These are phyloP conservation scores for Fusarium pseudoanthophilum DNA, from an alignment of 2,329 filamentous ascomycete genomes.

Conservation along the genomic window DNA sequence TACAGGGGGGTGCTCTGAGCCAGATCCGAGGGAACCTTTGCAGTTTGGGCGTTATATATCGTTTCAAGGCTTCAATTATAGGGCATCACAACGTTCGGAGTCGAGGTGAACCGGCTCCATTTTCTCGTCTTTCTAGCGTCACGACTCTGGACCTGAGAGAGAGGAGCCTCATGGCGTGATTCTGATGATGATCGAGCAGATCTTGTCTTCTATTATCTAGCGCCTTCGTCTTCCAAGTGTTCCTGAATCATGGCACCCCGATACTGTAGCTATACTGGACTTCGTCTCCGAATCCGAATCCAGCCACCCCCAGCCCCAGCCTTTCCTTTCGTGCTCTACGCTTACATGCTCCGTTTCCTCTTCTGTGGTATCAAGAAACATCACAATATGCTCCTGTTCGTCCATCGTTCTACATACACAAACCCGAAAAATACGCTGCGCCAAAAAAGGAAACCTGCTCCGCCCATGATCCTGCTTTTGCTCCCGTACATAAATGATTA, in stretches of 20 bases:
- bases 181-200: constrained; percentile 36
- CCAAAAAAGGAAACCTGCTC: constrained; percentile 31
- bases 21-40: constrained; percentile 37
- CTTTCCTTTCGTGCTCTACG: constrained; percentile 10
- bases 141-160: constrained; percentile 21
- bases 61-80: constrained; percentile 36
- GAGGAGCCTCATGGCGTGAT: constrained; percentile 39
- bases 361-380: constrained; percentile 11
- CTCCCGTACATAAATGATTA: constrained; percentile 29
- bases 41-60: constrained; percentile 25
- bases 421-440: constrained; percentile 36
- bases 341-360: constrained; percentile 2
- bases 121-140: constrained; percentile 22
- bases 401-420: constrained; percentile 27
- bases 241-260: constrained; percentile 21
- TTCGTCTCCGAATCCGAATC: background rate
- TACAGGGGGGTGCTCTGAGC: constrained; percentile 24
- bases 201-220: constrained; percentile 36
- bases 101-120: constrained; percentile 21
- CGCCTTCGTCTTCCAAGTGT: constrained; percentile 23
- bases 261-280: background rate
- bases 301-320: background rate
- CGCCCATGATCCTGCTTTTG: constrained; percentile 21
- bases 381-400: constrained; percentile 12
- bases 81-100: constrained; percentile 7